A percentile compares a stretch with the other conserved stretches of the same genome.
Evolutionary conservation across 257 asterid species (phyloP).

Genomic region (Galeopsis tetrahit): DNA sequence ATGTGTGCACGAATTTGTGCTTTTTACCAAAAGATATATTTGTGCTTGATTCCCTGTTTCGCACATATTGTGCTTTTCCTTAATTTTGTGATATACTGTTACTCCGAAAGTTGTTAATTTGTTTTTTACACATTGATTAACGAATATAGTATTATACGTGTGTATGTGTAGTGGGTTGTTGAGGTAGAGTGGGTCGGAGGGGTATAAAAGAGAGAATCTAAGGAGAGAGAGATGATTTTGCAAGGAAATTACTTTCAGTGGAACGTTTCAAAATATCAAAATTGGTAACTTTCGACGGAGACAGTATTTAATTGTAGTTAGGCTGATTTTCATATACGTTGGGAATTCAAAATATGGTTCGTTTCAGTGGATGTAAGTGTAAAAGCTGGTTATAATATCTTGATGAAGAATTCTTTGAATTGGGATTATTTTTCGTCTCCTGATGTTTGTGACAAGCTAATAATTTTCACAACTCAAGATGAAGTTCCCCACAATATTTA

Average conservation of each 20-base stretch:
- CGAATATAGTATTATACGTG: too few relatives aligned
- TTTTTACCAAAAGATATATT: background rate
- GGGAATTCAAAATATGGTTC: background rate
- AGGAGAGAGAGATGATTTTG: too few relatives aligned
- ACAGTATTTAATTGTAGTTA: background rate
- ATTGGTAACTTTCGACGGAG: too few relatives aligned
- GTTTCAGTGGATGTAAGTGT: background rate
- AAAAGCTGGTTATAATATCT: background rate
- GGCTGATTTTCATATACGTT: background rate
- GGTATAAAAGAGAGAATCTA: too few relatives aligned
- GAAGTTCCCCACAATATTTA: background rate
- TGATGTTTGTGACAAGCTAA: background rate
- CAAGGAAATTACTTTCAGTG: too few relatives aligned
- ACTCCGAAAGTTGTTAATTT: too few relatives aligned
- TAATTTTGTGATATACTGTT: too few relatives aligned
- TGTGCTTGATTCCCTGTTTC: background rate
- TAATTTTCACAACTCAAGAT: background rate
- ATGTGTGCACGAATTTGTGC: background rate
- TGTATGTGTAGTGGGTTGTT: too few relatives aligned
- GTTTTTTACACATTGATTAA: too few relatives aligned
- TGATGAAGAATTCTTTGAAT: background rate
- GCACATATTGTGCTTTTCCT: background rate
- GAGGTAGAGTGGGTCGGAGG: too few relatives aligned
- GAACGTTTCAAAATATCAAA: too few relatives aligned
- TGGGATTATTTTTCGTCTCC: background rate